Evolutionary conservation across 345 rosid species (phyloP), one percentile per base, ranked within the genome.

Genomic region (Populus nigra): DNA sequence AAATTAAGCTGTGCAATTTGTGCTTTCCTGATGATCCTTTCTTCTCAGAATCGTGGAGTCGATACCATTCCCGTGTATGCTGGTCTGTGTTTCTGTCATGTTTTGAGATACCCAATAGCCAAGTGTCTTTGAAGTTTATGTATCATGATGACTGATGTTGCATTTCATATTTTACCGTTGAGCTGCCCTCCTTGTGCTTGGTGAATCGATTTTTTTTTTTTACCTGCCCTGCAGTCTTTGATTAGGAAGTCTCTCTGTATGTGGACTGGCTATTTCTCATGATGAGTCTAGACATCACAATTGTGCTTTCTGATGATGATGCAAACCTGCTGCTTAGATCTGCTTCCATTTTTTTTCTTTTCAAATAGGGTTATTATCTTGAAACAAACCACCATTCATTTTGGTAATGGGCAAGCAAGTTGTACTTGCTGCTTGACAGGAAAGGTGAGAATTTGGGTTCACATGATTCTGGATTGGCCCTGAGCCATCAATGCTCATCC

Each of bases 371-470:
- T 49, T 11, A 20, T 10, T 75, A 39, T 38, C 2, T 74, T 45
- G n/a, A 38, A 67, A 25, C 36, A 68, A 55, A n/a, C 73, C 47
- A n/a, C 68, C 61, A 9, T 36, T 35, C 29, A 33, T 15, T 69
- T 72, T 43, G 29, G 11, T 68, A 25, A 70, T 16, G 65, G 68
- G 27, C 61, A 72, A 70, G 74, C 53, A 62, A 17, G 53, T 62
- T 66, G 66, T 36, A 8, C 67, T 69, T 83, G 38, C 49, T 65
- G 67, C 22, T 18, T 76, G 31, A 45, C 16, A 76, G 81, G 25
- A 68, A 78, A 83, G 87, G 91, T 86, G 83, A 80, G 80, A 73
- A 73, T 68, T 41, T 80, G 73, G 38, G 68, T 63, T 65, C 68
- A 43, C 71, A 72, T 82, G 75, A 72, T 73, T 75, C 59, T 84